These are phyloP conservation scores for Dryadomyces quercivorus DNA, from an alignment of 2,329 filamentous ascomycete genomes.

Conservation along the genomic window DNA sequence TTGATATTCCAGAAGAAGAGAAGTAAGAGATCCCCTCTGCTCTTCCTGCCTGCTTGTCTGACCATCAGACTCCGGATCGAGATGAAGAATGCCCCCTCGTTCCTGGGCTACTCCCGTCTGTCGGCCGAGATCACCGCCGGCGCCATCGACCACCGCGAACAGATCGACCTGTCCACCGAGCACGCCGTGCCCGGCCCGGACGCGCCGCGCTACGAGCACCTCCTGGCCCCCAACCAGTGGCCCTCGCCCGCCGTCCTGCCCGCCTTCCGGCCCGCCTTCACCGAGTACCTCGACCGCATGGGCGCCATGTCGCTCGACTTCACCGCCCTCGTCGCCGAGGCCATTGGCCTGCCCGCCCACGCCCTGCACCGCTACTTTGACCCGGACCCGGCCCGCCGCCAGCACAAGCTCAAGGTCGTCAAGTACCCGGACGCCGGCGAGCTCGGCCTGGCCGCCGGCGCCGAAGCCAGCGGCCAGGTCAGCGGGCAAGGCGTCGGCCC, in stretches of 20 bases:
- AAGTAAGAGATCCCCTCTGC: constrained; percentile 36
- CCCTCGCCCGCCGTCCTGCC: constrained; percentile 52
- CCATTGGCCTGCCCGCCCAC: constrained; percentile 54
- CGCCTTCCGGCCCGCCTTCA: constrained; percentile 53
- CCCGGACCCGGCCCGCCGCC: constrained; percentile 35
- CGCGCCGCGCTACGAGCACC: constrained; percentile 61
- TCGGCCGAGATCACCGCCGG: constrained; percentile 62
- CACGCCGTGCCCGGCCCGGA: constrained; percentile 50
- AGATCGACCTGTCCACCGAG: constrained; percentile 75
- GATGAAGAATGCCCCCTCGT: constrained; percentile 63
- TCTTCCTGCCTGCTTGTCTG: not conserved
- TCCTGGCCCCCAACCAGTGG: constrained; percentile 73
- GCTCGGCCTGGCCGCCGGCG: constrained; percentile 27
- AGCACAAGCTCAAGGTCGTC: constrained; percentile 85
- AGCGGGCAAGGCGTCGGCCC: constrained; percentile 59
- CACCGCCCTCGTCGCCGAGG: constrained; percentile 71
- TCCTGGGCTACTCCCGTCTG: constrained; percentile 57
- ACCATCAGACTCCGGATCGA: constrained; percentile 46
- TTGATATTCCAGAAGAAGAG: constrained; percentile 62
- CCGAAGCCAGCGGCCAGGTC: too few relatives aligned
- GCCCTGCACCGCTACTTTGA: constrained; percentile 77
- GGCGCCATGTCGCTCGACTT: constrained; percentile 59
- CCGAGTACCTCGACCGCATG: constrained; percentile 69
- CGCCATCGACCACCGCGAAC: constrained; percentile 68
- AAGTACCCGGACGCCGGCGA: constrained; percentile 67